Conservation (phyloP, 2,329 filamentous ascomycete genomes). For the Neocatenulostroma microsporum region DNA sequence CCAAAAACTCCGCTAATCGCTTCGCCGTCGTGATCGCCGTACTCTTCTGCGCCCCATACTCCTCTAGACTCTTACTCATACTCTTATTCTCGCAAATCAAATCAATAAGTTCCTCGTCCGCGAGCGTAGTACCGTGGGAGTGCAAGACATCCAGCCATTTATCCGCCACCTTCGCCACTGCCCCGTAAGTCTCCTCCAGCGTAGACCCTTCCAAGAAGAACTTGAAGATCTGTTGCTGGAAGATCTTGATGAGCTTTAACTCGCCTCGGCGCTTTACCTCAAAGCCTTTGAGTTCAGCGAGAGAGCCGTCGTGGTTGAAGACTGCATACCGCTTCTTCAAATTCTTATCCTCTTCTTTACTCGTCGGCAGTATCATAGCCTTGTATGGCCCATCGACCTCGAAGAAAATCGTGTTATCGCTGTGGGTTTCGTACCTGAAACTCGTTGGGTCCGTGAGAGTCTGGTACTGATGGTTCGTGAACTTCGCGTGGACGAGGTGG, state of each 20-base stretch:
- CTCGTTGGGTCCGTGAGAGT: constrained; percentile 69
- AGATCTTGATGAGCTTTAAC: constrained; percentile 98
- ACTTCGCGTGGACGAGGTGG: constrained; percentile 86
- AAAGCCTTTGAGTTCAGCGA: constrained; percentile 94
- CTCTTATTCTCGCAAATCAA: constrained; percentile 99
- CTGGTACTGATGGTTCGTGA: constrained; percentile 97
- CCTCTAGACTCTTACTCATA: constrained; percentile 96
- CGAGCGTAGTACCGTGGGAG: constrained; percentile 77
- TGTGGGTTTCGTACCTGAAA: constrained; percentile 91
- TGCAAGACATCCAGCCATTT: constrained; percentile 94
- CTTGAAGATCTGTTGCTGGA: constrained; percentile 98
- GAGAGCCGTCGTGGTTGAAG: constrained; percentile 93
- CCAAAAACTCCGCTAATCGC: constrained; percentile 88
- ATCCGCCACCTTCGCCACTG: constrained; percentile 92
- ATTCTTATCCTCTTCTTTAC: constrained; percentile 98
- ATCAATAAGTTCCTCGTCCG: constrained; percentile 95
- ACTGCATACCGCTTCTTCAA: constrained; percentile 98
- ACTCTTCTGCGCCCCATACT: constrained; percentile 92
- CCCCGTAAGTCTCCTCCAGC: constrained; percentile 76
- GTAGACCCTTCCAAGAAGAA: constrained; percentile 93
- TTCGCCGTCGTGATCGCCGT: constrained; percentile 98
- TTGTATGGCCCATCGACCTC: constrained; percentile 97
- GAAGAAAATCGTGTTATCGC: constrained; percentile 99
- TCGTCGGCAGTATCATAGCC: constrained; percentile 94
- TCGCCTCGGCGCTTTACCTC: constrained; percentile 97